Conservation (phyloP, 169 alveolate species). For the Cryptosporidium tyzzeri region DNA sequence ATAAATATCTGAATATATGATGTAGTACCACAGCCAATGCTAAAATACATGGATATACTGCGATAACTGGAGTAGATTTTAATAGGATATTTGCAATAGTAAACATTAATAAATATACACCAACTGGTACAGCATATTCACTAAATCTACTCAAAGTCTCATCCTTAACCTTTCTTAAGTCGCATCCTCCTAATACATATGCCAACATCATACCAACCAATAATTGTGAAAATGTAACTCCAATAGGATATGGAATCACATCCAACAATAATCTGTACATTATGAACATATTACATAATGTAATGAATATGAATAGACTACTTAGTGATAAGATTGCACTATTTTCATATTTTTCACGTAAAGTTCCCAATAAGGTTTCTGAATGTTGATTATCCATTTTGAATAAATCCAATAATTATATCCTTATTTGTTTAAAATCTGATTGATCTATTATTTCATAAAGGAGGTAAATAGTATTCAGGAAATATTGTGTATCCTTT, state of each 20-base stretch:
- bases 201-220: constrained; percentile 92
- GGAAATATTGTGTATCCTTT: constrained; percentile 10
- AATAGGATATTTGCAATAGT: constrained; percentile 90
- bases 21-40: constrained; percentile 94
- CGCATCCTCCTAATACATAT: constrained; percentile 92
- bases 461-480: neutral
- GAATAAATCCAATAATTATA: neutral
- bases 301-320: constrained; percentile 85
- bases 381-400: constrained; percentile 47
- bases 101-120: constrained; percentile 90
- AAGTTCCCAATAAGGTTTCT: constrained; percentile 51
- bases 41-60: constrained; percentile 91
- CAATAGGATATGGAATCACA: constrained; percentile 91
- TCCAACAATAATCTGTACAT: constrained; percentile 90
- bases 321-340: constrained; percentile 70
- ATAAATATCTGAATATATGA: constrained; percentile 92
- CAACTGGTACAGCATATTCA: constrained; percentile 87
- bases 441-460: constrained; percentile 14
- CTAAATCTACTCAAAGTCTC: constrained; percentile 66
- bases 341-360: constrained; percentile 64
- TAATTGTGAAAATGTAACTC: constrained; percentile 94
- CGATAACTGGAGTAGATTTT: constrained; percentile 89
- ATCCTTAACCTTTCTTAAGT: constrained; percentile 83
- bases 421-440: constrained; percentile 3
- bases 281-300: constrained; percentile 91